Evolutionary conservation across 345 rosid genomes (phyloP).

Genomic region (Gossypium anomalum): DNA sequence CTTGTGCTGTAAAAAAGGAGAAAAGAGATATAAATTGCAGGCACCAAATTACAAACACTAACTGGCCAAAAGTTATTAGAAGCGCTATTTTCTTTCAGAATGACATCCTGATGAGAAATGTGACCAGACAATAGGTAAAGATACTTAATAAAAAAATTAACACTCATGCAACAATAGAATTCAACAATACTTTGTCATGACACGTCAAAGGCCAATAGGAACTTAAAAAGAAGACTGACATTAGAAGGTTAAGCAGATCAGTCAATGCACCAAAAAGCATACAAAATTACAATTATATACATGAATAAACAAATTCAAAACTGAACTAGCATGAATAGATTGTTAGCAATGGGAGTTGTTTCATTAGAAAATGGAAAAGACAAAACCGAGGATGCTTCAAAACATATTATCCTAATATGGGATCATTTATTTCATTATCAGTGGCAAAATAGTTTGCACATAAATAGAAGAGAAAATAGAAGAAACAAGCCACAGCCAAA

Average conservation of each 20-base stretch:
- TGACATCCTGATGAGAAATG: background rate
- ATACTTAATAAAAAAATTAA: background rate
- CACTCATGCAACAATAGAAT: background rate
- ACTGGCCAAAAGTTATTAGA: background rate
- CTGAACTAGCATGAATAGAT: background rate
- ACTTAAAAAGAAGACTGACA: background rate
- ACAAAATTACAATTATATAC: background rate
- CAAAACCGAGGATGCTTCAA: background rate
- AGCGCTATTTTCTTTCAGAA: background rate
- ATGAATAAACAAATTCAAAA: background rate
- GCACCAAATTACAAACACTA: slow-evolving; percentile 1
- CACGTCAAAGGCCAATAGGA: background rate
- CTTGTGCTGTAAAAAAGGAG: slow-evolving; percentile 44
- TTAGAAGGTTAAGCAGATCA: background rate
- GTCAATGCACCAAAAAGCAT: background rate
- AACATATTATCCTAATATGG: background rate
- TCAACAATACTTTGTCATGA: background rate
- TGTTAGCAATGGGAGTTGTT: background rate
- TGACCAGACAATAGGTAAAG: too few relatives aligned
- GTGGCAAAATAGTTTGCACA: background rate
- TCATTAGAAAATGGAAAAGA: background rate
- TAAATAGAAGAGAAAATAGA: background rate
- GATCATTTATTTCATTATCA: background rate
- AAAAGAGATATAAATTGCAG: background rate
- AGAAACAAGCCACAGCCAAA: background rate